Evolutionary conservation across 176 grass and related monocot genomes (phyloP), one percentile per base, ranked within the genome.

Genomic region (Triticum timopheevii): DNA sequence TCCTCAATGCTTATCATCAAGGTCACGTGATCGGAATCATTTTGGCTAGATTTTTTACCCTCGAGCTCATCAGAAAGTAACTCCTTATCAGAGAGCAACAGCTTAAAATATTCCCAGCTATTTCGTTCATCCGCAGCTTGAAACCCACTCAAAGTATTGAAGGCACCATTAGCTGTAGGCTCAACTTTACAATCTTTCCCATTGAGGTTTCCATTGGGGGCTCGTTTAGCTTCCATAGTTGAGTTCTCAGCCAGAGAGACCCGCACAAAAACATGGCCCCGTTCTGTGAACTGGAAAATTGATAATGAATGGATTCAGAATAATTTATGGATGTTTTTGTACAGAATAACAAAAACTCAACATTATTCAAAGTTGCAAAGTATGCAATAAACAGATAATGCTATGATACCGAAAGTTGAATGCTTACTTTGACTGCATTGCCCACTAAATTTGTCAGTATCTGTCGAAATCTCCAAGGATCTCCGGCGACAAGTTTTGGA

Each of bases 371-470:
- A 38, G 27, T 49, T 39, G 19, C 13, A 25, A 45, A 72, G 36
- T 69, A 47, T 73, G 30, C 66, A 50, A 27, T 73, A 7, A 89
- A 31, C 27, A 54, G 1, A 75, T 56, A 66, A 81, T 62, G 67
- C 31, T 24, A 63, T 73, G 28, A 81, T 63, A 67, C 30, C 24
- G 69, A 90, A 91, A 91, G 64, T n/a, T 52, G 27, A 63, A 15
- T 86, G 30, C 87, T 92, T 98, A 98, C 96, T 87, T 98, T 98
- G 25, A 98, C 91, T 59, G 96, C 94, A 61, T 98, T 98, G 49
- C 93, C 92, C 22, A 98, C 96, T 44, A 98, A 89, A 92, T 98
- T 98, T 86, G 96, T 98, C 65, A 98, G 80, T 90, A 98, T 94
- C 81, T 98, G 93, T 35, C 92, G 87, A 89, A 94, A 98, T 72